Evolutionary conservation across 2,329 filamentous ascomycete species (phyloP), one percentile per base, ranked within the genome.

Genomic region (Ophiostoma himal-ulmi): DNA sequence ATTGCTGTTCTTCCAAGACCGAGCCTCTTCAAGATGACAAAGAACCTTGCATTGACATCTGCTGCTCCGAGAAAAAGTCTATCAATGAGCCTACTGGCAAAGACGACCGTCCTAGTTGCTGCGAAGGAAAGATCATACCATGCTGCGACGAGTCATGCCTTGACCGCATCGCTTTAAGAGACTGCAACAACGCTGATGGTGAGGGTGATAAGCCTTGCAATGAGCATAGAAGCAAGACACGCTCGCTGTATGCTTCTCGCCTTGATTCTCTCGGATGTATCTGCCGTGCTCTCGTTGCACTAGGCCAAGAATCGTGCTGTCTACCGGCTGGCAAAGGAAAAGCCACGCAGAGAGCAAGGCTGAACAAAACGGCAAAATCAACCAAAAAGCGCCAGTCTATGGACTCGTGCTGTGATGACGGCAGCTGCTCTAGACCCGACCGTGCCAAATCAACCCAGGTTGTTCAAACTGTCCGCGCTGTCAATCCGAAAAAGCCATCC

Each of bases 131-230:
- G n/a, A 26, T 13, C 8, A 26, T 22, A 3, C 52, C 52, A 22
- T 57, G 52, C 52, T 57, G 52, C 52, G 52, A 57, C 52, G 52
- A 57, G 3, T 57, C 52, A 22, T 57, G 52, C n/a, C n/a, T 57
- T 57, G 52, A 57, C 52, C 52, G 52, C n/a, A 57, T 57, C 11
- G 52, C 52, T 26, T 10, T 57, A 2, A 3, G 52, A 6, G 52
- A 57, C 2, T 57, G 52, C 5, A 57, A 11, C 8, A 4, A 26
- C 52, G 10, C 11, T 14, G 52, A 57, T 5, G 44, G 44, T 10
- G 52, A 26, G 52, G 22, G 26, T 13, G 22, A 22, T 3, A 57
- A 57, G 7, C 52, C 52, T 10, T 57, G 52, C n/a, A 22, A 3
- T 14, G 52, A 30, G 52, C 52, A 57, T 10, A 11, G 3, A 11